phyloP scores from a whole-genome alignment of 129 eudicot species.

The Flaveria robusta region DNA sequence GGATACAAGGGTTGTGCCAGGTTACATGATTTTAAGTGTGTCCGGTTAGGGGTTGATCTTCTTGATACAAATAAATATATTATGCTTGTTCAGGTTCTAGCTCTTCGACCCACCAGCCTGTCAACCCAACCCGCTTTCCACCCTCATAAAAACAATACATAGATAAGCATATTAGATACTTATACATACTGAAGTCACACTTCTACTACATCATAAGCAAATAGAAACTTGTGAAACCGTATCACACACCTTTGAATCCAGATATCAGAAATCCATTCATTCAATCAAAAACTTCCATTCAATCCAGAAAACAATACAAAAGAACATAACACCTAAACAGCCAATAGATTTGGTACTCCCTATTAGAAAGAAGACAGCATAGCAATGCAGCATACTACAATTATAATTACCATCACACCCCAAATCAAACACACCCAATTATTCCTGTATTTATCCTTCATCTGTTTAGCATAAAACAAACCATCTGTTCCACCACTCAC shows the following conservation, averaged over 20 bases:
- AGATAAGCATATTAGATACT: neutral
- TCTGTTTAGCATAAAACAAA: slow-evolving; percentile 81
- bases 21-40: neutral
- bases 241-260: slow-evolving; percentile 12
- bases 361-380: slow-evolving; percentile 42
- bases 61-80: neutral
- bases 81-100: neutral
- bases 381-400: slow-evolving; percentile 62
- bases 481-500: slow-evolving; percentile 77
- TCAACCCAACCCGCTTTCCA: neutral
- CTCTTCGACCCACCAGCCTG: neutral
- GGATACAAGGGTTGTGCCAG: neutral
- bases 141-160: neutral
- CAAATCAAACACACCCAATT: slow-evolving; percentile 61
- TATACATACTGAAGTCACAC: slow-evolving; percentile 1
- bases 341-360: slow-evolving; percentile 10
- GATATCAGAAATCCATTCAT: neutral
- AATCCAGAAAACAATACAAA: slow-evolving; percentile 3
- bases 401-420: slow-evolving; percentile 51
- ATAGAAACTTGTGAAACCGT: neutral
- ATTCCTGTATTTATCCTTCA: slow-evolving; percentile 55
- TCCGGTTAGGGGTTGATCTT: neutral
- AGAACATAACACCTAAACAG: neutral
- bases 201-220: neutral
- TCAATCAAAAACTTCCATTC: slow-evolving; percentile 14